Percentiles rank a stretch among this genome's conserved stretches.
These are phyloP conservation scores for Fusarium hainanense DNA, from an alignment of 2,329 filamentous ascomycete species.

Conservation along the genomic window DNA sequence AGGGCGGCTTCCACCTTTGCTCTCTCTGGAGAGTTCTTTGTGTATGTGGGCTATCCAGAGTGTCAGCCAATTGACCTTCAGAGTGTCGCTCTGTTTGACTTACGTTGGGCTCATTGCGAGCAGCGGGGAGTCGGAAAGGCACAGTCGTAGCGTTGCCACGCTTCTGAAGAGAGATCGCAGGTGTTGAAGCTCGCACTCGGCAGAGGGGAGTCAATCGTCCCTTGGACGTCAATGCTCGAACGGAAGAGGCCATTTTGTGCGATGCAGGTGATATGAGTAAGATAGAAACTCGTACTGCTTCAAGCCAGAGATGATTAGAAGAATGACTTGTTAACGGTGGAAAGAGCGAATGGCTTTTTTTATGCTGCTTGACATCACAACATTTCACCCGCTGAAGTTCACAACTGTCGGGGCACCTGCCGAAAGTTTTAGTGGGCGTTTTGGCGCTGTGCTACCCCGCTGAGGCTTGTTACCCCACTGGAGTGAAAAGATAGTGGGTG, in stretches of 20 bases:
- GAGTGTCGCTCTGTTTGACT: background rate
- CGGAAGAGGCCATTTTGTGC: slow-evolving; percentile 36
- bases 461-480: background rate
- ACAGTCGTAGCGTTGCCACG: slow-evolving; percentile 42
- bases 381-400: background rate
- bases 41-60: slow-evolving; percentile 44
- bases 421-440: slow-evolving; percentile 23
- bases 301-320: slow-evolving; percentile 1
- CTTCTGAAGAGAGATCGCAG: slow-evolving; percentile 33
- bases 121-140: slow-evolving; percentile 48
- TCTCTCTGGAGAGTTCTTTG: slow-evolving; percentile 48
- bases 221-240: slow-evolving; percentile 34
- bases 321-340: background rate
- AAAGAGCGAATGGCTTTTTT: slow-evolving; percentile 28
- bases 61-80: fast-evolving
- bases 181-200: slow-evolving; percentile 25
- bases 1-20: slow-evolving; percentile 47
- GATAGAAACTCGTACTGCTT: slow-evolving; percentile 8
- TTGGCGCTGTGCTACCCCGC: slow-evolving; percentile 14
- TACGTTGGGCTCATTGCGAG: slow-evolving; percentile 51
- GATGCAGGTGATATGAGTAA: background rate
- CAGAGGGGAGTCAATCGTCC: slow-evolving; percentile 34
- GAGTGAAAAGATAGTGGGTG: background rate
- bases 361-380: slow-evolving; percentile 26
- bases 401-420: slow-evolving; percentile 15